Evolutionary conservation across 1,284 basidiomycete species (phyloP), one percentile per base, ranked within the genome.

Genomic region (Pulchroboletus neoregius): DNA sequence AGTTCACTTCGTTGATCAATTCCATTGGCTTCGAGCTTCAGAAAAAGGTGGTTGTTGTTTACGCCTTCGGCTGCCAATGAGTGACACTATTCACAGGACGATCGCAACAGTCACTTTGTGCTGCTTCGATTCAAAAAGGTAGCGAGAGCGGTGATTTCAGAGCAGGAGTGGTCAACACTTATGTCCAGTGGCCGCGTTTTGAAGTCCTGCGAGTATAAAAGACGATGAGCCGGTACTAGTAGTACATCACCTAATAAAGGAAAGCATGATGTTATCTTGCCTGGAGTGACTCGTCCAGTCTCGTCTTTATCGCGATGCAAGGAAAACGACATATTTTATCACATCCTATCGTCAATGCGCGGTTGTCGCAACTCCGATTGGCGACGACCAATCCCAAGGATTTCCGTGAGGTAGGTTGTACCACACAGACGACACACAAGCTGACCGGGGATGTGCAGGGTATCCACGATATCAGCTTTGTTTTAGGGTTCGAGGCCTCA

Each of bases 151-250:
- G 54, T 62, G 20, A 76, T 76, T 49, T 70, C 70, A 9, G 74
- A 84, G 47, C 72, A 78, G 51, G 82, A 85, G 33, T 90, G 84
- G 84, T 64, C 68, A n/a, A 74, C 71, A 39, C 62, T 93, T 22
- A 58, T 83, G 46, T 67, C 71, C 16, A 76, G 77, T 56, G 85
- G 87, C 13, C 67, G 73, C 54, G 66, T 84, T 32, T 73, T 99
- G 49, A 92, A 94, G 65, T 87, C 94, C 26, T 99, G 96, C 69
- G 89, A 98, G 67, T 99, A 99, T 68, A 99, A 99, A 70, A 81
- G 91, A 60, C 79, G 95, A 61, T 98, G 69, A 76, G 28, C 20
- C 20, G 3, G 20, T 20, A n/a, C 5, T 36, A n/a, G 4, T 23
- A 23, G 20, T 9, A n/a, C 13, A 15, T 38, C n/a, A 11, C 23